Base-by-base conservation (phyloP, 2,329 filamentous ascomycete species). In the Aureobasidium sp. region DNA sequence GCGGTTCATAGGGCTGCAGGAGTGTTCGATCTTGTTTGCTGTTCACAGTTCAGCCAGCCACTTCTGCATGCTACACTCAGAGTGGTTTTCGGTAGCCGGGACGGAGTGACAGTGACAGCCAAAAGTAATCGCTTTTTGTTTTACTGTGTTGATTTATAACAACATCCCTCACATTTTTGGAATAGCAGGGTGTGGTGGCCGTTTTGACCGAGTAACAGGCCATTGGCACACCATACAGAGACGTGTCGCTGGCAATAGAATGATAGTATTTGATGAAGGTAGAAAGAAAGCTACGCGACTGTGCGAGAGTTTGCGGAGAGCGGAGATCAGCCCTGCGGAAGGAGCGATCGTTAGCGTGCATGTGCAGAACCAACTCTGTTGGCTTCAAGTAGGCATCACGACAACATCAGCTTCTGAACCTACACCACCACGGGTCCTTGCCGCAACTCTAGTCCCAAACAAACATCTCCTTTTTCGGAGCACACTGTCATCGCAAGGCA, bases 391-490 rank as follows among this genome's bases (percentile, higher is more conserved):
- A 21, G 21, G 21, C 21, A 21, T 21, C 21, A 21, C 21, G 21
- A 21, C 21, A 21, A 21, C 21, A 21, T 21, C 21, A 21, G 21
- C 21, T 21, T 21, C 21, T 21, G 21, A 21, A 21, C 21, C 21
- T 21, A 21, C 21, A 21, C 21, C 21, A 21, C 21, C 21, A 21
- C 42, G 42, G 54, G 30, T 29, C 16, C 29, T 45, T 44, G 53
- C 53, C 42, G 54, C 41, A 58, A 58, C 54, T 36, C 32, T 58
- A 47, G n/a, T 10, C 25, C 8, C 54, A 21, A 34, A 36, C 54
- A 58, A 58, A 47, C 54, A 58, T 47, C 54, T 55, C 54, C 54
- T 58, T 58, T 29, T 11, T 34, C 11, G 39, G 29, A 58, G 32
- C 54, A 37, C 21, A 30, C 29, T 21, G 21, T 47, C 41, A 47